A percentile compares a stretch with the other conserved stretches of the same genome.
These are phyloP conservation scores for Penicillium olsonii DNA, from an alignment of 2,329 filamentous ascomycete genomes.

Conservation along the genomic window DNA sequence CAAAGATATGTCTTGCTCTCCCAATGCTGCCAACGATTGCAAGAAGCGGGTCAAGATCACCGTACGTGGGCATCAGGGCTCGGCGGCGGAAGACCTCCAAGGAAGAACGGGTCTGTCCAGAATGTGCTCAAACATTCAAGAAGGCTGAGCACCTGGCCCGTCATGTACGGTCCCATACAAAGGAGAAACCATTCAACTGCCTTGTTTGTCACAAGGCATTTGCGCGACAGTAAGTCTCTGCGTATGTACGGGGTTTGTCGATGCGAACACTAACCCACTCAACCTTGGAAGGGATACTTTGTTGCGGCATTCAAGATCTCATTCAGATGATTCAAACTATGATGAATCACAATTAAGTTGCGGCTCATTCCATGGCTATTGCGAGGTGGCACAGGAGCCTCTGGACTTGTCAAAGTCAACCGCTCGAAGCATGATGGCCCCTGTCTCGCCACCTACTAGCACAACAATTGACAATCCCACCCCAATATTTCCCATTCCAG, in stretches of 20 bases:
- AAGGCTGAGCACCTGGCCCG: neutral
- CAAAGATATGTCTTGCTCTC: no score
- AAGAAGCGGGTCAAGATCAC: neutral
- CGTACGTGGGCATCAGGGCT: neutral
- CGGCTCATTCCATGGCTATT: neutral
- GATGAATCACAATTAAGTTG: neutral
- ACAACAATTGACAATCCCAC: neutral
- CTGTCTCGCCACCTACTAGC: neutral
- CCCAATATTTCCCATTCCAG: neutral
- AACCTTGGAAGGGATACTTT: neutral
- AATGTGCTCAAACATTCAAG: neutral
- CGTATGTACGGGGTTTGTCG: neutral
- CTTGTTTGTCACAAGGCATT: neutral
- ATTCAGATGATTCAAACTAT: neutral
- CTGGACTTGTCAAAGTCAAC: neutral
- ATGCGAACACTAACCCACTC: neutral
- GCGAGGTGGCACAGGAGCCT: neutral
- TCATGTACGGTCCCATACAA: neutral
- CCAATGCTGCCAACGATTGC: neutral
- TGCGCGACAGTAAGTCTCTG: neutral
- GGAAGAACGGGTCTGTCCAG: neutral
- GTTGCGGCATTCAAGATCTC: neutral
- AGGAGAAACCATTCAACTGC: neutral
- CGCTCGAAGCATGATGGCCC: neutral
- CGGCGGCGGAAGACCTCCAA: neutral